Percentiles rank a stretch among this genome's conserved stretches.
Evolutionary conservation across 2,329 filamentous ascomycete genomes (phyloP).

Genomic region (Diplodia mutila): DNA sequence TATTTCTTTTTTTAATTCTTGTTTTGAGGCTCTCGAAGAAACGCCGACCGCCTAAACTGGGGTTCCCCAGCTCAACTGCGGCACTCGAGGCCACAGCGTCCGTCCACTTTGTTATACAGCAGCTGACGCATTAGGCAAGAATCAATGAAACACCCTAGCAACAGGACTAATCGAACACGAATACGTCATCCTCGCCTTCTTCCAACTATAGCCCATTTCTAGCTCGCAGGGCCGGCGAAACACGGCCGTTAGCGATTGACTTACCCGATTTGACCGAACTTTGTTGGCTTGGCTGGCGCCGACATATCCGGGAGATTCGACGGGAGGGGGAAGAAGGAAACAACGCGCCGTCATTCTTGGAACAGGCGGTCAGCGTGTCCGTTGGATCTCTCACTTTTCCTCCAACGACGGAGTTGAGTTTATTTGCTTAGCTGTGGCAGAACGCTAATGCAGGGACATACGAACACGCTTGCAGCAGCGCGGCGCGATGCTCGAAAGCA

Average conservation of each 20-base stretch:
- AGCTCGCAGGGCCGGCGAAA: neutral
- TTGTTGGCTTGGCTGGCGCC: neutral
- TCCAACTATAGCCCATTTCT: neutral
- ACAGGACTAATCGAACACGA: neutral
- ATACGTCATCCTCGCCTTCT: neutral
- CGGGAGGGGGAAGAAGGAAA: neutral
- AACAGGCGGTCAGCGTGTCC: neutral
- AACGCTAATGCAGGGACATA: slow-evolving; percentile 13
- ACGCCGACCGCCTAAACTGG: neutral
- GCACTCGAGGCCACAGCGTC: neutral
- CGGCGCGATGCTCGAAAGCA: too few relatives aligned
- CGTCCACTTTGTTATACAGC: slow-evolving; percentile 9
- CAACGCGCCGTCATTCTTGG: neutral
- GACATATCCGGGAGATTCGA: neutral
- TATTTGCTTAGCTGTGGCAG: neutral
- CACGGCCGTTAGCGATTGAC: neutral
- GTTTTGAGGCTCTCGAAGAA: neutral
- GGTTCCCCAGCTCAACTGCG: neutral
- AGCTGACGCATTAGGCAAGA: slow-evolving; percentile 13
- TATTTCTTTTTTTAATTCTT: neutral
- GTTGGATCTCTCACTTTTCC: neutral
- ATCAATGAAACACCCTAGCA: slow-evolving; percentile 7
- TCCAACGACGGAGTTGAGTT: slow-evolving; percentile 11
- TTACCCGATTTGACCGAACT: neutral
- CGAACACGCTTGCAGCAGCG: neutral